phyloP scores from a whole-genome alignment of 306 rosid species.

The Chamaecrista fasciculata region DNA sequence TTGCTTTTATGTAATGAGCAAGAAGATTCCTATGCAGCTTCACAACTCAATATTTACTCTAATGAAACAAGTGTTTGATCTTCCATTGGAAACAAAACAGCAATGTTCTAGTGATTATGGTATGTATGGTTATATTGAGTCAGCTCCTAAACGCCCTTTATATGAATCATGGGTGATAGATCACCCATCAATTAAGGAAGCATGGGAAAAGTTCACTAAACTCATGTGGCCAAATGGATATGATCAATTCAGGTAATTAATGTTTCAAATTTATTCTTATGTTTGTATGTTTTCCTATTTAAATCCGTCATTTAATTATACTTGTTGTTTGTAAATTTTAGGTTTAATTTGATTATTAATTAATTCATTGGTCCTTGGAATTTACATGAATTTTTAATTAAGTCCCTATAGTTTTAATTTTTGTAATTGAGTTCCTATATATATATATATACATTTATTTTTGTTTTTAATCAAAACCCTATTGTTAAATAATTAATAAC shows the following conservation, averaged over 20 bases:
- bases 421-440: too few relatives aligned
- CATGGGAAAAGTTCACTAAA: conserved; percentile 27
- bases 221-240: conserved; percentile 37
- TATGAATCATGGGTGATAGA: conserved; percentile 39
- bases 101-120: conserved; percentile 28
- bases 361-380: too few relatives aligned
- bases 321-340: too few relatives aligned
- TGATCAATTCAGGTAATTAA: conserved; percentile 40
- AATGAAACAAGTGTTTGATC: conserved; percentile 39
- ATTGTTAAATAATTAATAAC: too few relatives aligned
- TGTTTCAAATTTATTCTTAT: neutral
- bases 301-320: too few relatives aligned
- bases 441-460: too few relatives aligned
- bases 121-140: conserved; percentile 31
- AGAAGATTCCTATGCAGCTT: conserved; percentile 31
- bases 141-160: neutral
- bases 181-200: conserved; percentile 22
- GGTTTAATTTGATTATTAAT: too few relatives aligned
- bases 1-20: conserved; percentile 23
- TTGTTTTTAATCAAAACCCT: too few relatives aligned
- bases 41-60: conserved; percentile 29
- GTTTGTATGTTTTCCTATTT: too few relatives aligned
- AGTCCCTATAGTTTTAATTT: too few relatives aligned
- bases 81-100: conserved; percentile 37
- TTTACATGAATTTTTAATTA: too few relatives aligned